Conservation (phyloP, 306 rosid genomes). For the Senna tora region DNA sequence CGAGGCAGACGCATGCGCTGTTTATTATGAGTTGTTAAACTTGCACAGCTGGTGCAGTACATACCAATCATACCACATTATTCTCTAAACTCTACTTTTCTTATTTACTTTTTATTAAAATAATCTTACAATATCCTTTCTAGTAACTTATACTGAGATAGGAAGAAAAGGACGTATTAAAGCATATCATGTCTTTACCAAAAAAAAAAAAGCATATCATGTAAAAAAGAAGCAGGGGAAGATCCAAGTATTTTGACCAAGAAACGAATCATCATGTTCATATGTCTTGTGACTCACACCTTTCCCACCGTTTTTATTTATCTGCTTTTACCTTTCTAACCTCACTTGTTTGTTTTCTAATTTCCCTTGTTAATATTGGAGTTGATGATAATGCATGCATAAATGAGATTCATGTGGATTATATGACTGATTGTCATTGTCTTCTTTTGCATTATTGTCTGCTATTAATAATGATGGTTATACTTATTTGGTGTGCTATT, state of each 20-base stretch:
- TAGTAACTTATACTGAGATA: neutral
- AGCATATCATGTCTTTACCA: too few relatives aligned
- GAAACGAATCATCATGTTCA: conserved; percentile 11
- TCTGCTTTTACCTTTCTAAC: conserved; percentile 9
- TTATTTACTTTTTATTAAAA: neutral
- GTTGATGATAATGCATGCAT: neutral
- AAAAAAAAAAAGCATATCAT: neutral
- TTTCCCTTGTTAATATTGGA: neutral
- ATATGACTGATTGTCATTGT: neutral
- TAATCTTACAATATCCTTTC: neutral
- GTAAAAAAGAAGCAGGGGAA: neutral
- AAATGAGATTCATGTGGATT: neutral
- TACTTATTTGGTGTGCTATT: neutral
- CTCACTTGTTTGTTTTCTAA: neutral
- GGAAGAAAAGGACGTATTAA: too few relatives aligned
- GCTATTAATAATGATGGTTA: neutral
- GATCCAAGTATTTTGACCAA: conserved; percentile 7
- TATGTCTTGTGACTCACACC: conserved; percentile 1
- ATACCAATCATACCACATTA: neutral
- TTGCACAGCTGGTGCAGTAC: neutral
- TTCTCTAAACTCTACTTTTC: neutral
- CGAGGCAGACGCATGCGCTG: neutral
- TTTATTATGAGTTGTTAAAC: neutral
- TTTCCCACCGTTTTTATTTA: neutral
- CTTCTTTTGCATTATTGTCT: neutral